A percentile compares a stretch with the other conserved stretches of the same genome.
phyloP scores from a whole-genome alignment of 345 rosid genomes.

The Cardamine chenopodiifolia region DNA sequence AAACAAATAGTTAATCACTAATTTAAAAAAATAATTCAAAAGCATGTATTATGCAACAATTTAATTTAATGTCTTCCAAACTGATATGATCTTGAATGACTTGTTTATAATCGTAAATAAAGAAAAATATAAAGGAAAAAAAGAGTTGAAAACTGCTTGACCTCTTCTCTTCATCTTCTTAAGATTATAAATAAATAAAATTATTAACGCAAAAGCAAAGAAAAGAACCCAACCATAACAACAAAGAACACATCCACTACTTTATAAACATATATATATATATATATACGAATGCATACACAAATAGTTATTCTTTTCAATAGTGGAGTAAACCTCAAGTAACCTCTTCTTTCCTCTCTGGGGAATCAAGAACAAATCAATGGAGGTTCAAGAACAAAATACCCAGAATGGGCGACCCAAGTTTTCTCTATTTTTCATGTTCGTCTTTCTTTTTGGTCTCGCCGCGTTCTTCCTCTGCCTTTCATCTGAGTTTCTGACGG shows the following conservation, averaged over 20 bases:
- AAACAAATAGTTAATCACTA: neutral
- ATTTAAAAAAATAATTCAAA: neutral
- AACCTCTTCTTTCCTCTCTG: constrained; percentile 10
- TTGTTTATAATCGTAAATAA: neutral
- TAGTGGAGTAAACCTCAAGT: constrained; percentile 35
- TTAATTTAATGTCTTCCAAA: neutral
- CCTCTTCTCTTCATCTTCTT: constrained; percentile 19
- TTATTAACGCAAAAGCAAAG: constrained; percentile 38
- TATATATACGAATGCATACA: neutral
- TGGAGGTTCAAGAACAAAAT: constrained; percentile 39
- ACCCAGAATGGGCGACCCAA: neutral
- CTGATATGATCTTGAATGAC: constrained; percentile 8
- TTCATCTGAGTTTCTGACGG: constrained; percentile 60
- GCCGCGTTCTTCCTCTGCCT: constrained; percentile 54
- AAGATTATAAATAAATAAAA: neutral
- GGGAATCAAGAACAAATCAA: constrained; percentile 22
- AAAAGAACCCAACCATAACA: constrained; percentile 43
- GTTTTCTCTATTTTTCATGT: constrained; percentile 7
- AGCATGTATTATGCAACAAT: neutral
- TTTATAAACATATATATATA: constrained; percentile 12
- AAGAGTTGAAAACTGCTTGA: neutral
- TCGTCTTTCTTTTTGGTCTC: constrained; percentile 45
- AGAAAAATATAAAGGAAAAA: neutral
- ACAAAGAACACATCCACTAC: constrained; percentile 39
- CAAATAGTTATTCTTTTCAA: neutral